phyloP scores from a whole-genome alignment of 371 early-diverging fungal genomes.

The Synchytrium microbalum region DNA sequence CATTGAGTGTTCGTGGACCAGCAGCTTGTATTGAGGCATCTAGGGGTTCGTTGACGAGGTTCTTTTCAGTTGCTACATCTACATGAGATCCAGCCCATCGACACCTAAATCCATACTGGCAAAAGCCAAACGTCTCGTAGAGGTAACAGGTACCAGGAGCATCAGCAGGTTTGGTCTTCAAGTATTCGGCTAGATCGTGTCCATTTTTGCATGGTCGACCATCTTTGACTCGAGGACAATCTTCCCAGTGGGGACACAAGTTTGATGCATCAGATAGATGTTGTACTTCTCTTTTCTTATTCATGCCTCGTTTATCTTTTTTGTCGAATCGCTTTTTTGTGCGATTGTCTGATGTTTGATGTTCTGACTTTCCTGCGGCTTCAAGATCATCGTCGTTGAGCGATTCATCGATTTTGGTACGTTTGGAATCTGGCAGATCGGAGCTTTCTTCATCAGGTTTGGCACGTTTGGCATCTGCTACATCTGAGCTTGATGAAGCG shows the following conservation, averaged over 20 bases:
- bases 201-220: slow-evolving; percentile 24
- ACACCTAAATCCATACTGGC: slow-evolving; percentile 68
- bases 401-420: not conserved
- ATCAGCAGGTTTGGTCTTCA: slow-evolving; percentile 52
- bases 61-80: slow-evolving; percentile 39
- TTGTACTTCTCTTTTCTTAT: not conserved
- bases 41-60: slow-evolving; percentile 35
- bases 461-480: not conserved
- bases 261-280: not conserved
- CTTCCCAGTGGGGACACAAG: not conserved
- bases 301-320: not conserved
- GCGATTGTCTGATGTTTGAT: not conserved
- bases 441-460: not conserved
- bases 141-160: slow-evolving; percentile 63
- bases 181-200: slow-evolving; percentile 35
- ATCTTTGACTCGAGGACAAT: not conserved
- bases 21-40: slow-evolving; percentile 26
- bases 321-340: not conserved
- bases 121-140: slow-evolving; percentile 63
- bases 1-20: slow-evolving; percentile 29
- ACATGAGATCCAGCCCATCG: slow-evolving; percentile 67
- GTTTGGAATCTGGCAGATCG: not conserved
- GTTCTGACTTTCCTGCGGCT: not conserved
- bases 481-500: not conserved
- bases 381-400: not conserved